phyloP scores from a whole-genome alignment of 306 rosid species.

The Medicago ruthenica region DNA sequence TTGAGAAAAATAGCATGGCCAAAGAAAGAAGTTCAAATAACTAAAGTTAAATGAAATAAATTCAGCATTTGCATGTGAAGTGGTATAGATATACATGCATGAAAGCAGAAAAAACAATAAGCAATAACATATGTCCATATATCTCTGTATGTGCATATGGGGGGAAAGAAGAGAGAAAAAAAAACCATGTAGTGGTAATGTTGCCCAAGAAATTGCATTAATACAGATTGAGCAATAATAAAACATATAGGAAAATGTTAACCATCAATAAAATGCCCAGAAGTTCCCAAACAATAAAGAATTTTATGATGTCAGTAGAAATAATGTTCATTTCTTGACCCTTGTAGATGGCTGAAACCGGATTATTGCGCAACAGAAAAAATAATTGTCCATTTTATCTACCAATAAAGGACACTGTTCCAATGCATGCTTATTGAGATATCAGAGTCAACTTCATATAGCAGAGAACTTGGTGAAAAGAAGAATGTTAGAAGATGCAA shows the following conservation, averaged over 20 bases:
- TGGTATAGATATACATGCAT: not conserved
- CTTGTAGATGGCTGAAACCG: not conserved
- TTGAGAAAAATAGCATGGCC: conserved; percentile 36
- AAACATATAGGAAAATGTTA: not conserved
- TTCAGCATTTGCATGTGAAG: conserved; percentile 8
- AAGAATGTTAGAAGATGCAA: no score
- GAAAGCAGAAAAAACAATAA: conserved; percentile 9
- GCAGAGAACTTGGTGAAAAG: conserved; percentile 18
- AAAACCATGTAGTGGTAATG: not conserved
- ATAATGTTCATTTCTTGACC: not conserved
- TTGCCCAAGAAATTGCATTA: conserved; percentile 18
- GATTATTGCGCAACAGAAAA: not conserved
- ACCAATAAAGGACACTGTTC: conserved; percentile 24
- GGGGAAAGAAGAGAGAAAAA: not conserved
- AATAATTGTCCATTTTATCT: not conserved
- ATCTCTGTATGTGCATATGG: not conserved
- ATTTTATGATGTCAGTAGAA: not conserved
- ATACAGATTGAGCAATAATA: not conserved
- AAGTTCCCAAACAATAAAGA: not conserved
- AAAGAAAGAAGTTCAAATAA: conserved; percentile 23
- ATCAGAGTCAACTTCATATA: conserved; percentile 10
- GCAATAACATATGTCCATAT: not conserved
- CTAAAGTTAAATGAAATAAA: not conserved
- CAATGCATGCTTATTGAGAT: conserved; percentile 13
- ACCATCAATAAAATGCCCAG: not conserved